phyloP scores from a whole-genome alignment of 306 rosid species.

The Acacia confusa region DNA sequence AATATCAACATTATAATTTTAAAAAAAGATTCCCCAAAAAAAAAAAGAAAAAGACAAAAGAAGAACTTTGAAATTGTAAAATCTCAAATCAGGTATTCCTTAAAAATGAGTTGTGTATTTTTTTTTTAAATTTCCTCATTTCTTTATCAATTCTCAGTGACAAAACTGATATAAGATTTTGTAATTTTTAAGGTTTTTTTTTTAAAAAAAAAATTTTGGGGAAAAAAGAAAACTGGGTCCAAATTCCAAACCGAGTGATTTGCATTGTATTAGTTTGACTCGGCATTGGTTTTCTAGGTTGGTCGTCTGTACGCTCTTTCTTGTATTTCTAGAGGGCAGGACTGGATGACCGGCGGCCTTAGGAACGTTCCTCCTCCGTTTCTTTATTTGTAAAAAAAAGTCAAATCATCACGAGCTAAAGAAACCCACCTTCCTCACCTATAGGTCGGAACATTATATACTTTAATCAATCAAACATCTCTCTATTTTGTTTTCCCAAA shows the following conservation, averaged over 20 bases:
- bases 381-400: conserved; percentile 23
- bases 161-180: too few relatives aligned
- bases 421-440: background rate
- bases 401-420: conserved; percentile 25
- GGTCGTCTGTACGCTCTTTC: background rate
- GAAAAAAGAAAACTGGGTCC: background rate
- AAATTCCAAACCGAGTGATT: background rate
- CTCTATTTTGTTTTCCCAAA: background rate
- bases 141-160: rapidly evolving
- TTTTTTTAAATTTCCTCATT: rapidly evolving
- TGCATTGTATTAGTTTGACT: conserved; percentile 19
- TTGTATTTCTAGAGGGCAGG: conserved; percentile 16
- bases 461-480: background rate
- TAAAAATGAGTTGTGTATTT: too few relatives aligned
- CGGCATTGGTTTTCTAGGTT: background rate
- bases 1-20: background rate
- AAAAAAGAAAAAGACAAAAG: too few relatives aligned
- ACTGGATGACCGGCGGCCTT: conserved; percentile 31
- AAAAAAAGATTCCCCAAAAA: background rate
- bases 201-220: too few relatives aligned
- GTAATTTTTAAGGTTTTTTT: too few relatives aligned
- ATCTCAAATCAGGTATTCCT: too few relatives aligned
- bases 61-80: too few relatives aligned
- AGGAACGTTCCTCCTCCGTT: conserved; percentile 7
- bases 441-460: background rate